Evolutionary conservation across 164 flowering plant genomes (phyloP), one percentile per base, ranked within the genome.

Genomic region (Amborella trichopoda): DNA sequence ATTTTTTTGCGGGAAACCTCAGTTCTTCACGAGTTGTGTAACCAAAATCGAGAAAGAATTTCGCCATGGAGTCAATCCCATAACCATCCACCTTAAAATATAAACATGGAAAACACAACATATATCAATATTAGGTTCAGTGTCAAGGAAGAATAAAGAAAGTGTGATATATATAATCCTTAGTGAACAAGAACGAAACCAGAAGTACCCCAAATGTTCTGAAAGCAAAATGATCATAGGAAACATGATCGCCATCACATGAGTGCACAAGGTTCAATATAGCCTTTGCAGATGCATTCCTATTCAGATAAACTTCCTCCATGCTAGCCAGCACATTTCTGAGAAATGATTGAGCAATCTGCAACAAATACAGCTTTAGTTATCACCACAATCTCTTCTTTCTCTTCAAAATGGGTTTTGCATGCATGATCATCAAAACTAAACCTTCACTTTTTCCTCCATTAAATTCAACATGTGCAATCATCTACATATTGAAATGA

Each of bases 201-300:
- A n/a, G n/a, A n/a, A n/a, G 16, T 59, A 90, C 93, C 81, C 91
- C 91, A 53, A 87, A 86, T 12, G 98, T 81, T 43, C 96, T 68
- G 58, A 78, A 91, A 30, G 95, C 94, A 46, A 87, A 32, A 68
- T 86, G 96, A 69, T 87, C 98, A 65, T 87, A 83, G 68, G 73
- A 78, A 56, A 86, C 71, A 23, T 33, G 62, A 41, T 73, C 75
- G 26, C 48, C 67, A 28, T 67, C 86, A 46, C 20, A 53, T 10
- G 83, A 78, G 20, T 33, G 69, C 56, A 87, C 96, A 46, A 87
- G 87, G 34, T 83, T 87, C 63, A 83, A 60, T 23, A 86, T 62
- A 2, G 89, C 61, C 53, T 78, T 75, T 24, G 96, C 94, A 24
- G 93, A 83, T 1, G 89, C 94, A 52, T 91, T 91, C 69, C 83